Evolutionary conservation across 345 rosid genomes (phyloP).

Genomic region (Populus pruinosa): DNA sequence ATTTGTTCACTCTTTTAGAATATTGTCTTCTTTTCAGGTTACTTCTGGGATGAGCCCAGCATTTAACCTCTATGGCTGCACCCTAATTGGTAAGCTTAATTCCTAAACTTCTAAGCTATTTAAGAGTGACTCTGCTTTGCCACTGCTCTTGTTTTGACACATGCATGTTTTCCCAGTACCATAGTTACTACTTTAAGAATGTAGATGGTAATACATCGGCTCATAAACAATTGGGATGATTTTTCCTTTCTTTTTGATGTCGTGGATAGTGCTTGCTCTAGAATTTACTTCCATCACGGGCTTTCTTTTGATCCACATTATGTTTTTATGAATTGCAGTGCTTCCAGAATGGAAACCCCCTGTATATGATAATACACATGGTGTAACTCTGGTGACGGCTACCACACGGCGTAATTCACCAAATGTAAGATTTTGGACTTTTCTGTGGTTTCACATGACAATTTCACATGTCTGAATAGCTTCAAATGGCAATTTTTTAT

Average conservation of each 20-base stretch:
- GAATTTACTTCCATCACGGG: not conserved
- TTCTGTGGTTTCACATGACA: not conserved
- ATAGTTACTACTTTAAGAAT: constrained; percentile 1
- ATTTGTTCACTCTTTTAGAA: constrained; percentile 1
- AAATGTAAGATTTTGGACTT: constrained; percentile 40
- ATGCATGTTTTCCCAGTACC: constrained; percentile 5
- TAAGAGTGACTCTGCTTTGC: not conserved
- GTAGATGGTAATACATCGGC: not conserved
- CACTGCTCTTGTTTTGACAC: not conserved
- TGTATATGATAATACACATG: constrained; percentile 80
- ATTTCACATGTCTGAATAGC: not conserved
- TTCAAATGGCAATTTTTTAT: not conserved
- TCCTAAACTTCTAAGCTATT: constrained; percentile 10
- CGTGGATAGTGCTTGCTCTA: not conserved
- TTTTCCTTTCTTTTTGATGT: not conserved
- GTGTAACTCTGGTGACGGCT: constrained; percentile 78
- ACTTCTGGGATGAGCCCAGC: constrained; percentile 97
- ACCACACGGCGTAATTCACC: constrained; percentile 96
- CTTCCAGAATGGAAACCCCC: constrained; percentile 97
- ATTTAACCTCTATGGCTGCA: constrained; percentile 83
- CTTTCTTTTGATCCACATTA: constrained; percentile 8
- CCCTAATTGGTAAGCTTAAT: constrained; percentile 64
- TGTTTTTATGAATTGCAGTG: constrained; percentile 44
- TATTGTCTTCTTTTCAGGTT: constrained; percentile 42
- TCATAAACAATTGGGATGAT: not conserved